Evolutionary conservation across 805 yeast species (phyloP), one percentile per base, ranked within the genome.

Genomic region (Candida schatavii): DNA sequence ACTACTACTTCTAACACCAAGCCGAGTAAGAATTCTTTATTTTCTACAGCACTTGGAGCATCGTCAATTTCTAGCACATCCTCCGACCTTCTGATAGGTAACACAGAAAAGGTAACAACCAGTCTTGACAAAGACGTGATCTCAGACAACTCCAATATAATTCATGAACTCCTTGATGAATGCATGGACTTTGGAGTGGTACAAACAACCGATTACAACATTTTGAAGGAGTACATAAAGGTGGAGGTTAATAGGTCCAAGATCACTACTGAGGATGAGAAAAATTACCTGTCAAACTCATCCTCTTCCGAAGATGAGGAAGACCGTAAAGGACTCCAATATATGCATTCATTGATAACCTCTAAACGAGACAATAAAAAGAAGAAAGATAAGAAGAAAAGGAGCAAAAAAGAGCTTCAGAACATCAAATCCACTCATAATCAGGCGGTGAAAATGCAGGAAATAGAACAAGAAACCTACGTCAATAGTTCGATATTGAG

Each of bases 141-240:
- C 2, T 64, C 77, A 18, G 96, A 88, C 59, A 91, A 88, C 60
- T 76, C 78, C 48, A 80, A 82, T 26, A 68, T 88, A 37, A 76
- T 88, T 5, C 84, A 83, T 61, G 97, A 89, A 57, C 64, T 88
- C n/a, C 62, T 88, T 34, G 97, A 88, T 56, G 97, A 88, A 56
- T 85, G 88, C 72, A 76, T 87, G 79, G 97, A 89, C 60, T 85
- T 77, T 61, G 97, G 97, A 6, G 64, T 85, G n/a, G 81, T 88
- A 1, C 97, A 89, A 62, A 70, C 85, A 40, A 85, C 96, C 0
- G 96, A 89, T 54, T 77, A 80, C 39, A 84, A 83, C 47, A 76
- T 89, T 10, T 70, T 89, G 41, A 80, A 80, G 52, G 96, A 88
- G 56, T 89, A 85, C 55, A 82, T 85, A 48, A 82, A 85, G 44